Conservation (phyloP, 2,329 filamentous ascomycete genomes). For the Colletotrichum godetiae region DNA sequence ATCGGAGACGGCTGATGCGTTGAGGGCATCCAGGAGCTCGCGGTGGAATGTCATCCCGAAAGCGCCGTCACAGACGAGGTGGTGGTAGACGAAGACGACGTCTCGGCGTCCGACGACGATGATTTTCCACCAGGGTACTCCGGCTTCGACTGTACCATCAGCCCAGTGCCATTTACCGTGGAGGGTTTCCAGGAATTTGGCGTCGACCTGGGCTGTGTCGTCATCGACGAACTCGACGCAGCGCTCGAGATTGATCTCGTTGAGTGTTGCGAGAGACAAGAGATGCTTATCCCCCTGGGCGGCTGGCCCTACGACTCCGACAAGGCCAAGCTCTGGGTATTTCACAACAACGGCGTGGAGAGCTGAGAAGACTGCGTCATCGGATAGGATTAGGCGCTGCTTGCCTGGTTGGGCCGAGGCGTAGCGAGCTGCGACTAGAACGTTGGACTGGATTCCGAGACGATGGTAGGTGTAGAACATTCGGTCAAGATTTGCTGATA, state of each 20-base stretch:
- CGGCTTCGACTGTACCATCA: constrained; percentile 4
- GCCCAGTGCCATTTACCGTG: constrained; percentile 27
- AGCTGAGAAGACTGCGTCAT: constrained; percentile 34
- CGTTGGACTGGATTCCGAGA: constrained; percentile 40
- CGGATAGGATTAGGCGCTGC: constrained; percentile 7
- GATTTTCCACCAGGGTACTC: constrained; percentile 31
- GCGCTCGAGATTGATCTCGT: constrained; percentile 17
- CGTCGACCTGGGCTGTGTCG: neutral
- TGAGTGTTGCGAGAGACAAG: constrained; percentile 15
- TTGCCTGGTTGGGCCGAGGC: neutral
- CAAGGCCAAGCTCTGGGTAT: constrained; percentile 35
- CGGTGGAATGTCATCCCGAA: constrained; percentile 32
- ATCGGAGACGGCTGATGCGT: neutral
- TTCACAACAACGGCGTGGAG: constrained; percentile 34
- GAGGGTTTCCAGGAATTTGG: neutral
- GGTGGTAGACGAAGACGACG: constrained; percentile 27
- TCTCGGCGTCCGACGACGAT: constrained; percentile 21
- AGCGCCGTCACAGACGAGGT: constrained; percentile 29
- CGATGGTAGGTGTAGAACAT: constrained; percentile 38
- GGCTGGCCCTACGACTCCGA: constrained; percentile 28
- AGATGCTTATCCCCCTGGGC: constrained; percentile 10
- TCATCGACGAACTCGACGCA: constrained; percentile 32
- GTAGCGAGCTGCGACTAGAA: constrained; percentile 39
- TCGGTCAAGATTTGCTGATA: constrained; percentile 29
- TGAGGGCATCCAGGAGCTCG: constrained; percentile 24